These are phyloP conservation scores for Cladosporium sp. DNA, from an alignment of 2,329 filamentous ascomycete genomes.

Conservation along the genomic window DNA sequence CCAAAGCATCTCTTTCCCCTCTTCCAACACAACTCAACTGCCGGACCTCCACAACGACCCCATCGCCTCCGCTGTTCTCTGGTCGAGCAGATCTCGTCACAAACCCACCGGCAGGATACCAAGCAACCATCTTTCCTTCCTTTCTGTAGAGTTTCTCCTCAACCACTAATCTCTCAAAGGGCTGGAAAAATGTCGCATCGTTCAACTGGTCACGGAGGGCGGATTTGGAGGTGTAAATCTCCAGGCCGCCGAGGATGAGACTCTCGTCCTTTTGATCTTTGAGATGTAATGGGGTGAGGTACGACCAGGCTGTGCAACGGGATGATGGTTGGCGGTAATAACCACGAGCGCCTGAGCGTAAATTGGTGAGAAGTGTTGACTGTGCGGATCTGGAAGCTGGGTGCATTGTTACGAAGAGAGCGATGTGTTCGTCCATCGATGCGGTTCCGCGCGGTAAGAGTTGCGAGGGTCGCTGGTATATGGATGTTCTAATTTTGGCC, in stretches of 20 bases:
- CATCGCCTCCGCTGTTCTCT: constrained; percentile 8
- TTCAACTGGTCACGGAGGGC: constrained; percentile 24
- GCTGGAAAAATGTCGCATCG: constrained; percentile 25
- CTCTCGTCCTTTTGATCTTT: neutral
- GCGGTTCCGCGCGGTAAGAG: neutral
- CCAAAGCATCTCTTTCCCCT: neutral
- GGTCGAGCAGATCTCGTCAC: constrained; percentile 14
- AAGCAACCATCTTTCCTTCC: constrained; percentile 23
- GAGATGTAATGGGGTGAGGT: constrained; percentile 14
- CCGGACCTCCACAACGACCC: constrained; percentile 18
- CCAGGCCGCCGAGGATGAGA: constrained; percentile 21
- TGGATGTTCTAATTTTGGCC: too few species aligned
- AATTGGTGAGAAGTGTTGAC: constrained; percentile 20
- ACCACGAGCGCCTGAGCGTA: constrained; percentile 20
- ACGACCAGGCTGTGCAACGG: constrained; percentile 21
- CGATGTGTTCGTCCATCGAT: constrained; percentile 18
- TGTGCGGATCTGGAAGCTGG: constrained; percentile 21
- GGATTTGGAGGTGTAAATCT: constrained; percentile 24
- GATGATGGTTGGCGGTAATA: constrained; percentile 23
- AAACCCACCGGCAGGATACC: constrained; percentile 23
- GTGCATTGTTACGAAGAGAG: constrained; percentile 23
- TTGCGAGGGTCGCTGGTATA: too few species aligned
- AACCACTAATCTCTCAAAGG: constrained; percentile 20
- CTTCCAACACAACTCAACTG: constrained; percentile 16
- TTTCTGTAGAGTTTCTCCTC: constrained; percentile 21